phyloP scores from a whole-genome alignment of 352 stramenopile species.

The Globisporangium rhizosaccharum region DNA sequence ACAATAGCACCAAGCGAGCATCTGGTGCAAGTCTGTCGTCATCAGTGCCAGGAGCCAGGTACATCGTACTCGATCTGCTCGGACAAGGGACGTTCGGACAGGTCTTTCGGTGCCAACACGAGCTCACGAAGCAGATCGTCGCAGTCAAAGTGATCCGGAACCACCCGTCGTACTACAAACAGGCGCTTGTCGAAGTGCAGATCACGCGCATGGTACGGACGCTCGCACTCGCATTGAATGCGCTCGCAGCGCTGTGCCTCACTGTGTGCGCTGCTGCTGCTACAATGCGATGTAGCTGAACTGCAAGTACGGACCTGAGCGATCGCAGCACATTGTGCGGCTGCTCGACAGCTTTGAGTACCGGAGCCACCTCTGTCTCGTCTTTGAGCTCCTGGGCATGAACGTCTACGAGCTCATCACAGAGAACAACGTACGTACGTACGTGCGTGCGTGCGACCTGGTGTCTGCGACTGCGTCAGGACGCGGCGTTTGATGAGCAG shows the following conservation, averaged over 20 bases:
- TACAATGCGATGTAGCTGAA: constrained; percentile 20
- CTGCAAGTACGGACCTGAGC: constrained; percentile 12
- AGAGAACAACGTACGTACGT: constrained; percentile 68
- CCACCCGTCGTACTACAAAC: constrained; percentile 91
- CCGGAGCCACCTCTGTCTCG: constrained; percentile 90
- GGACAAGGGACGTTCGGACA: constrained; percentile 83
- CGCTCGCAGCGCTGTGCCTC: constrained; percentile 15
- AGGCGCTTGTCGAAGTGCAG: constrained; percentile 91
- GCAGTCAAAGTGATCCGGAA: constrained; percentile 97
- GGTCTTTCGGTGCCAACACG: constrained; percentile 41
- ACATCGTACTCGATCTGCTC: constrained; percentile 91
- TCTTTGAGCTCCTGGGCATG: constrained; percentile 91
- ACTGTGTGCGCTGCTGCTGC: neutral
- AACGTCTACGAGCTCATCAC: constrained; percentile 95
- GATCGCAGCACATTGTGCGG: constrained; percentile 71
- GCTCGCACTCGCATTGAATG: neutral
- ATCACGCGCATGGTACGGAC: constrained; percentile 85
- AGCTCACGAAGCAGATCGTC: constrained; percentile 68
- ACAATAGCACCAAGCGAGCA: neutral
- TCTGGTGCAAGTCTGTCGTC: constrained; percentile 3
- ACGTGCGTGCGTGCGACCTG: constrained; percentile 18
- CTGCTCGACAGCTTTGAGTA: constrained; percentile 91
- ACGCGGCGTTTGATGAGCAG: too few relatives aligned
- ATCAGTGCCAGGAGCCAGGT: constrained; percentile 22
- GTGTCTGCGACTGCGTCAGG: neutral